Conservation (phyloP, 257 asterid genomes). For the Anisodus tanguticus region DNA sequence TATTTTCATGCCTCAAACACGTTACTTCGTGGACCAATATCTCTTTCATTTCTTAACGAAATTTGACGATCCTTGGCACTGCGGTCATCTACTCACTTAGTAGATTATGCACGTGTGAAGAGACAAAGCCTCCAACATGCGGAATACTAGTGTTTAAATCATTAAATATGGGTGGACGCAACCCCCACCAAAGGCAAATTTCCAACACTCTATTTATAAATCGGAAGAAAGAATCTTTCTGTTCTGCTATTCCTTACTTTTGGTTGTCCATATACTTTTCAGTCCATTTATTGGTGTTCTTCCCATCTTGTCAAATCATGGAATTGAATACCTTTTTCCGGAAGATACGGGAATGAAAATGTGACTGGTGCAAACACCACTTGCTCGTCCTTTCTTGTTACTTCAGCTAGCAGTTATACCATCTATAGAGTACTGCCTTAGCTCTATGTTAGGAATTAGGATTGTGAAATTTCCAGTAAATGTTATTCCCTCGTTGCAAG, state of each 20-base stretch:
- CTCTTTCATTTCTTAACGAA: too few species aligned
- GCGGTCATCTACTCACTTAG: too few species aligned
- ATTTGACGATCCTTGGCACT: too few species aligned
- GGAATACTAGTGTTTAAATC: too few species aligned
- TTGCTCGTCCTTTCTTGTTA: not conserved
- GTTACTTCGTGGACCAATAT: too few species aligned
- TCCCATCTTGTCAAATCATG: not conserved
- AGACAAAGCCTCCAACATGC: too few species aligned
- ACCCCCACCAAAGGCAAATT: too few species aligned
- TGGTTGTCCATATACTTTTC: not conserved
- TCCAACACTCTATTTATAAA: not conserved
- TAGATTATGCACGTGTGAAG: too few species aligned
- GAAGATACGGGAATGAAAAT: not conserved
- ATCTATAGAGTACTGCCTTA: not conserved
- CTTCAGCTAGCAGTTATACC: not conserved
- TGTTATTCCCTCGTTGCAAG: not conserved
- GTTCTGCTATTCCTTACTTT: not conserved
- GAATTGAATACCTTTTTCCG: not conserved
- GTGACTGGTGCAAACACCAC: not conserved
- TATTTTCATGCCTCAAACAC: too few species aligned
- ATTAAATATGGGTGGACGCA: too few species aligned
- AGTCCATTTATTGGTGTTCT: not conserved
- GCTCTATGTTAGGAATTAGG: not conserved
- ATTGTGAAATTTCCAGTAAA: conserved; percentile 15
- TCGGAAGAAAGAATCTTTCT: not conserved